Percentiles rank a stretch among this genome's conserved stretches.
Evolutionary conservation across 495 filamentous ascomycete genomes (phyloP).

Genomic region (Sordaria brevicollis): DNA sequence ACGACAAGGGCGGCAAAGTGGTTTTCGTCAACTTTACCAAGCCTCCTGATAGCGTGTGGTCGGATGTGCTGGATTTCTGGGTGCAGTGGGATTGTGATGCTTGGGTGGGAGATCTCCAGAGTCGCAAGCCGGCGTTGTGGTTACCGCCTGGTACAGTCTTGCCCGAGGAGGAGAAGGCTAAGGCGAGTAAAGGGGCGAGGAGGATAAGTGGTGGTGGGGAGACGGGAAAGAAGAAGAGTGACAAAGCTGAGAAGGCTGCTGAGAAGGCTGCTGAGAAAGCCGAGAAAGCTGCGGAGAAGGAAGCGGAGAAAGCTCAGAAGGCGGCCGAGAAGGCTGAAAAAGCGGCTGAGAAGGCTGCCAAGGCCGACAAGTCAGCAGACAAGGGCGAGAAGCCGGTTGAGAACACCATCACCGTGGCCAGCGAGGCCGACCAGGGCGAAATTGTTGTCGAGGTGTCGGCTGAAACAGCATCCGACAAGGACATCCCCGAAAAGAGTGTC

Average conservation of each 20-base stretch:
- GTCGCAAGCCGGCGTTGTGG: slow-evolving; percentile 47
- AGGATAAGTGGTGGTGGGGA: slow-evolving; percentile 17
- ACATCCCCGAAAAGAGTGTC: too few relatives aligned
- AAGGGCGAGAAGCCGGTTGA: too few relatives aligned
- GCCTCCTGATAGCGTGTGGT: slow-evolving; percentile 56
- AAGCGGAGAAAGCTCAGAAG: slow-evolving; percentile 10
- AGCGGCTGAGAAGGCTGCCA: slow-evolving; percentile 1
- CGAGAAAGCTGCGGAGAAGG: slow-evolving; percentile 8
- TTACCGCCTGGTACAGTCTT: slow-evolving; percentile 29
- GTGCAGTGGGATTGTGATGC: slow-evolving; percentile 61
- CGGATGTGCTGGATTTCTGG: slow-evolving; percentile 58
- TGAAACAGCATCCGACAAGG: too few relatives aligned
- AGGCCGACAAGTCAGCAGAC: background rate
- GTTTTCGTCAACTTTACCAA: slow-evolving; percentile 61
- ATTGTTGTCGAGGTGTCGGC: background rate
- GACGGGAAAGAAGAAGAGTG: slow-evolving; percentile 15
- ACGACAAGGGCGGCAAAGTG: slow-evolving; percentile 51
- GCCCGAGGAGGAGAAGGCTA: slow-evolving; percentile 21
- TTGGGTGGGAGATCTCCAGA: slow-evolving; percentile 53
- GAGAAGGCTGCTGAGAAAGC: background rate
- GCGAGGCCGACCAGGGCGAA: too few relatives aligned
- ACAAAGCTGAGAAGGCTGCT: slow-evolving; percentile 9
- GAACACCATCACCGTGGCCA: too few relatives aligned
- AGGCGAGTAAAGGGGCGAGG: slow-evolving; percentile 15
- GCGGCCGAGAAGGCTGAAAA: background rate